Evolutionary conservation across 768 basidiomycete species (phyloP), one percentile per base, ranked within the genome.

Genomic region (Dentipellis sp.): DNA sequence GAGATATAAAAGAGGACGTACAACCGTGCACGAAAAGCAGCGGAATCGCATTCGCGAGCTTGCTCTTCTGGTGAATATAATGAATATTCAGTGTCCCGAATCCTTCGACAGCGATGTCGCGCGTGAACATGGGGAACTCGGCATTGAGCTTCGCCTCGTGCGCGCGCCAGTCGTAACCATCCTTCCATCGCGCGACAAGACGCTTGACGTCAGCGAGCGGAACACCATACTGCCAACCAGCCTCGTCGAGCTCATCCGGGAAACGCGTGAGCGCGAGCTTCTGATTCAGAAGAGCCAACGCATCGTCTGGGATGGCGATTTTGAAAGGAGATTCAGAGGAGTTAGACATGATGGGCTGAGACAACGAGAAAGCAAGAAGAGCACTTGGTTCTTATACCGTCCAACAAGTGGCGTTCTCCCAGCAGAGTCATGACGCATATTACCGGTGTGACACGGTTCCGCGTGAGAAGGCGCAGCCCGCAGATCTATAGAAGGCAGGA

Each of bases 181-280:
- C 58, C 45, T 58, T 57, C 69, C 68, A 71, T 21, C 60, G 59
- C 23, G 58, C 64, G 1, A 63, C 57, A 10, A 69, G 63, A 0
- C 67, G 60, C 35, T 58, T 45, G 7, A 69, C 52, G 54, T 68
- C 67, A 6, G 54, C 59, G 10, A 67, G 53, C n/a, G 59, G 61
- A 14, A 62, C 71, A 2, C 82, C 82, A 55, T 82, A 83, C 14
- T 71, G 73, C 72, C 76, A 74, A 0, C 68, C 74, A 0, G 74
- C 76, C 19, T 73, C 71, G 6, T 81, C 72, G 1, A 85, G 69
- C 58, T 84, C 81, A 62, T 83, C 79, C 0, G 83, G 84, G 21
- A 83, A 71, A 0, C 65, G 68, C 0, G 75, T 64, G 12, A 78
- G 69, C 0, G 68, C 69, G 14, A 85, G 77, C 59, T 80, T 84